Conservation (phyloP, 2,329 filamentous ascomycete species). For the Graphilbum fragrans region DNA sequence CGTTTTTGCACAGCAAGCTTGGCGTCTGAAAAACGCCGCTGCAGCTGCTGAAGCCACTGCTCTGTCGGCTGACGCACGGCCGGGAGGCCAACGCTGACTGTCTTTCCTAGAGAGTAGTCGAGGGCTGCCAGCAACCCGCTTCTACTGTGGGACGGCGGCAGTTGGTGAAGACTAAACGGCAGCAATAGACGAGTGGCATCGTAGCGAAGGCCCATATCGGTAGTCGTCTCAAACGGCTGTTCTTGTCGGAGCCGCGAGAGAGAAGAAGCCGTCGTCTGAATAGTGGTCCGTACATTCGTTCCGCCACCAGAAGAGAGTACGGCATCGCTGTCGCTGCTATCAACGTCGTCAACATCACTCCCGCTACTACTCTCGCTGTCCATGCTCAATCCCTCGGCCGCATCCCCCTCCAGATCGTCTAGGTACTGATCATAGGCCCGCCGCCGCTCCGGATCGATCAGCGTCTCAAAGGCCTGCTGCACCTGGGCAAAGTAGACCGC, state of each 20-base stretch:
- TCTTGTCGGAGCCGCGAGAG: no score
- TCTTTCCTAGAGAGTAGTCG: slow-evolving; percentile 27
- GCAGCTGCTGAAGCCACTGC: slow-evolving; percentile 5
- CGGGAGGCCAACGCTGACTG: slow-evolving; percentile 22
- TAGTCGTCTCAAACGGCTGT: slow-evolving; percentile 15
- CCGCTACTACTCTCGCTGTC: slow-evolving; percentile 11
- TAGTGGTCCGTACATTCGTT: no score
- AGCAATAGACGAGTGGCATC: slow-evolving; percentile 16
- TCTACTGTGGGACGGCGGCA: slow-evolving; percentile 3
- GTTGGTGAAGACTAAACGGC: slow-evolving; percentile 1
- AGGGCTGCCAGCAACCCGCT: slow-evolving; percentile 15
- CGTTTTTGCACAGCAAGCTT: slow-evolving; percentile 2
- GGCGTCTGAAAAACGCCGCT: slow-evolving; percentile 1
- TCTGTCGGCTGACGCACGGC: slow-evolving; percentile 14
- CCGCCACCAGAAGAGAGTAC: no score
- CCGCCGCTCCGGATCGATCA: slow-evolving; percentile 29
- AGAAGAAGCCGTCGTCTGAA: no score
- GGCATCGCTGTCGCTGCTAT: slow-evolving; percentile 9
- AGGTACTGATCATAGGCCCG: slow-evolving; percentile 25
- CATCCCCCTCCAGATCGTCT: slow-evolving; percentile 13
- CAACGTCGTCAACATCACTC: slow-evolving; percentile 10
- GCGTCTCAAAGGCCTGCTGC: slow-evolving; percentile 32
- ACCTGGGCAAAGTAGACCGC: slow-evolving; percentile 26
- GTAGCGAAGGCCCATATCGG: slow-evolving; percentile 25
- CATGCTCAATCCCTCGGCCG: slow-evolving; percentile 6